phyloP scores from a whole-genome alignment of 2,329 filamentous ascomycete genomes.

The Xylariaceae sp. region DNA sequence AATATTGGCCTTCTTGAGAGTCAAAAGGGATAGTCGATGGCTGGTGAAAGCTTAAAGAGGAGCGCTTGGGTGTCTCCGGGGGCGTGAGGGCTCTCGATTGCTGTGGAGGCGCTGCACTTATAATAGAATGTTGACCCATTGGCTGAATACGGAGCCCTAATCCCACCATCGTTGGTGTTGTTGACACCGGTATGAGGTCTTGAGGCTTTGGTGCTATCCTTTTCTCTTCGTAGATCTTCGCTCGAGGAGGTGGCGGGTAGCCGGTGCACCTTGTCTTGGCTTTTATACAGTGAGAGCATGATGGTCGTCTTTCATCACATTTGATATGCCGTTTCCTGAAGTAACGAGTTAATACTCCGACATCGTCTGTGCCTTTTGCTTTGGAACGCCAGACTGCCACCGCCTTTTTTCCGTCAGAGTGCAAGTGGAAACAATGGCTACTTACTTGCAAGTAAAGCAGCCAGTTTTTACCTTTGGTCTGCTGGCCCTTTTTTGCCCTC shows the following conservation, averaged over 20 bases:
- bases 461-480: conserved; percentile 61
- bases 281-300: conserved; percentile 54
- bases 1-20: conserved; percentile 52
- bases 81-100: conserved; percentile 26
- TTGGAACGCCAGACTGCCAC: background rate
- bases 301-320: conserved; percentile 58
- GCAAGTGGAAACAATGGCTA: conserved; percentile 32
- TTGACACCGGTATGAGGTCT: conserved; percentile 4
- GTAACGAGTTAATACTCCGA: conserved; percentile 7
- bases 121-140: conserved; percentile 7
- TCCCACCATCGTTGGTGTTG: conserved; percentile 1
- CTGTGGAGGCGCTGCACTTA: background rate
- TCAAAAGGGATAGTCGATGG: conserved; percentile 46
- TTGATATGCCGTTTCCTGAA: conserved; percentile 56
- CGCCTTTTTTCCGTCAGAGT: background rate
- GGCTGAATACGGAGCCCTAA: conserved; percentile 8
- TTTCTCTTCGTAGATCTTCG: conserved; percentile 41
- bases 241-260: conserved; percentile 53
- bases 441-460: conserved; percentile 64
- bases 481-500: conserved; percentile 44
- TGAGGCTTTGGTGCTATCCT: conserved; percentile 27
- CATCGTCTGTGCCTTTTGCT: background rate
- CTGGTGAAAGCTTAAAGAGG: conserved; percentile 35
- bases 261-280: conserved; percentile 55
- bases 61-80: conserved; percentile 32